Base-by-base conservation (phyloP, 352 stramenopile species). In the Pythium periplocum region DNA sequence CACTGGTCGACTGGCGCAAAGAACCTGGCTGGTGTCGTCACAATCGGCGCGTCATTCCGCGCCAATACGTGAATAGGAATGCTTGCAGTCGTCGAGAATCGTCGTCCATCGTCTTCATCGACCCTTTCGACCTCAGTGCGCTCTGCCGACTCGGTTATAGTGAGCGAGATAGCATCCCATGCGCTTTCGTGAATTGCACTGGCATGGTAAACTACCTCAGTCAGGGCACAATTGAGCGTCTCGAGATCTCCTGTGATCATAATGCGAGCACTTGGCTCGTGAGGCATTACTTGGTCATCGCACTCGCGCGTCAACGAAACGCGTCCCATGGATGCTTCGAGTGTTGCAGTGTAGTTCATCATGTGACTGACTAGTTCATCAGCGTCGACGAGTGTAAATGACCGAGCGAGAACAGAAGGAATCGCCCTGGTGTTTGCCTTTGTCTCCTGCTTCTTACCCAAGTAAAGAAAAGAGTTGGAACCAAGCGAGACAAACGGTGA, bases 131-230 rank as follows among this genome's bases (percentile, higher is more conserved):
- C 55, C 9, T 36, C 45, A 43, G 26, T 31, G 43, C 3, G 1
- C 8, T 42, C 2, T 11, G 32, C 12, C 9, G 49, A 44, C 51
- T 83, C 61, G 17, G 44, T 61, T 26, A 87, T 61, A 31, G 68
- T 77, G 34, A 82, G 64, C 17, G 68, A 35, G 48, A 88, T 68
- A 9, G 64, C 55, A 40, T 83, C 75, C 52, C 49, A 62, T 7
- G 61, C 71, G 43, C 52, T 61, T 2, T 46, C 50, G 17, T 71
- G 51, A 3, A 58, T 51, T 12, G 7, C 38, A 12, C 38, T 56
- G 2, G 71, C 55, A 53, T 72, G 52, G 64, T 83, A 86, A 37
- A 68, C 72, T 17, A 87, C 59, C 31, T 76, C 62, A 17, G 80
- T 60, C 5, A 84, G 51, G 1, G 62, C 62, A 53, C 77, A 87